Conservation (phyloP, 2,329 filamentous ascomycete species). For the Pestalotiopsis sp. region DNA sequence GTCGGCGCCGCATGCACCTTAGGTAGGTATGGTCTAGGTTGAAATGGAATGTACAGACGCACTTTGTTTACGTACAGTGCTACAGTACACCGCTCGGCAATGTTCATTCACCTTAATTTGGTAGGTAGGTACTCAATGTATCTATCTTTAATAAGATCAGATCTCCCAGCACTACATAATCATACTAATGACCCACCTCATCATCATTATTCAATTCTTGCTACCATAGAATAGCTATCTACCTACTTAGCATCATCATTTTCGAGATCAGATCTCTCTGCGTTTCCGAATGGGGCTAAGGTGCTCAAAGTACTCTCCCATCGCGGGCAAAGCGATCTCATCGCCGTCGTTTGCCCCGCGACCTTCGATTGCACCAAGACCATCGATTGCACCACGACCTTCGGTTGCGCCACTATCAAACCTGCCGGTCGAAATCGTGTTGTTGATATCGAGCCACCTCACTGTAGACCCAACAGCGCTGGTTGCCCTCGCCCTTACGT, state of each 20-base stretch:
- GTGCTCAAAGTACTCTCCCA: not conserved
- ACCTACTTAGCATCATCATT: not conserved
- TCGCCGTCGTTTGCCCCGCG: not conserved
- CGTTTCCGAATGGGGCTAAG: not conserved
- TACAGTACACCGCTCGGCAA: not conserved
- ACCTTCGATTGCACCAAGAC: not conserved
- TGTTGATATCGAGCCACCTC: not conserved
- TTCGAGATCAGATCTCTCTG: not conserved
- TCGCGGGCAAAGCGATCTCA: not conserved
- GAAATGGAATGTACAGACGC: not conserved
- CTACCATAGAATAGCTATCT: not conserved
- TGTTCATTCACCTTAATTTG: not conserved
- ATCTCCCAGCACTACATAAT: not conserved
- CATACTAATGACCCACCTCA: not conserved
- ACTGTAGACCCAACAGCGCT: not conserved
- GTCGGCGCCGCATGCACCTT: not conserved
- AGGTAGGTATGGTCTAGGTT: not conserved
- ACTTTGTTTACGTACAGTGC: not conserved
- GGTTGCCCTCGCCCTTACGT: not conserved
- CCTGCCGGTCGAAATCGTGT: not conserved
- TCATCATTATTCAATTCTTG: not conserved
- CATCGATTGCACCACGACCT: not conserved
- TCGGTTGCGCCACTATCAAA: not conserved
- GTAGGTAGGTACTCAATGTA: not conserved
- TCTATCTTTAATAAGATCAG: not conserved